Percentiles rank a stretch among this genome's conserved stretches.
Conservation (phyloP, 2,329 filamentous ascomycete species). For the Penicillium brevicompactum region DNA sequence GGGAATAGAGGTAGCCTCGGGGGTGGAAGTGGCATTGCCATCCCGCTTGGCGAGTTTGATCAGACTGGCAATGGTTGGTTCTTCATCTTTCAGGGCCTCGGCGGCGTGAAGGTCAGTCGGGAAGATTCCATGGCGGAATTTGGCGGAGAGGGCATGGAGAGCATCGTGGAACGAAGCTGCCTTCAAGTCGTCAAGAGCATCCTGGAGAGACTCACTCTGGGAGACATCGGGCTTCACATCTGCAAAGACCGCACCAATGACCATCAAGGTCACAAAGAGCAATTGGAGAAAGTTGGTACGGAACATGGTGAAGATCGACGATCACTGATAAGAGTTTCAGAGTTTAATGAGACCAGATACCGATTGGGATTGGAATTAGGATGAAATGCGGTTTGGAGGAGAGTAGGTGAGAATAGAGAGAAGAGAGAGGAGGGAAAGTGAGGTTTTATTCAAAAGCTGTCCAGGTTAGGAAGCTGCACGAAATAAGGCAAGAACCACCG, state of each 20-base stretch:
- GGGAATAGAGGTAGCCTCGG: not conserved
- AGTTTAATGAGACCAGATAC: not conserved
- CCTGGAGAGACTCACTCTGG: conserved; percentile 48
- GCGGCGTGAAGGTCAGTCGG: conserved; percentile 65
- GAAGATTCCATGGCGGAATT: conserved; percentile 70
- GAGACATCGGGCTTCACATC: conserved; percentile 17
- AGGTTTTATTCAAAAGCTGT: not conserved
- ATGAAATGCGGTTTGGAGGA: no score
- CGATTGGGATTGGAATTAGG: no score
- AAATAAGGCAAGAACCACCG: not conserved
- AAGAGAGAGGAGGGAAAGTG: not conserved
- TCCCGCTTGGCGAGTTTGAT: conserved; percentile 65
- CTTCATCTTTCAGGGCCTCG: conserved; percentile 62
- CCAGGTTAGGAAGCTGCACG: not conserved
- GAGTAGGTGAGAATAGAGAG: not conserved
- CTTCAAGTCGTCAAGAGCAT: conserved; percentile 59
- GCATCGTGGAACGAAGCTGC: conserved; percentile 66
- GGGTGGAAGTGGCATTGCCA: conserved; percentile 25
- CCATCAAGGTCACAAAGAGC: conserved; percentile 28
- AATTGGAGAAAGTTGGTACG: conserved; percentile 27
- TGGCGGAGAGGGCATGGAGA: conserved; percentile 64
- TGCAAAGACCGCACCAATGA: conserved; percentile 29
- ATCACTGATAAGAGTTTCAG: not conserved
- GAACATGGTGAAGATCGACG: conserved; percentile 18
- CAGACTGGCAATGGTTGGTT: conserved; percentile 64